Conservation (phyloP, 192 early-diverging fungal genomes). For the Spizellomyces sp. region DNA sequence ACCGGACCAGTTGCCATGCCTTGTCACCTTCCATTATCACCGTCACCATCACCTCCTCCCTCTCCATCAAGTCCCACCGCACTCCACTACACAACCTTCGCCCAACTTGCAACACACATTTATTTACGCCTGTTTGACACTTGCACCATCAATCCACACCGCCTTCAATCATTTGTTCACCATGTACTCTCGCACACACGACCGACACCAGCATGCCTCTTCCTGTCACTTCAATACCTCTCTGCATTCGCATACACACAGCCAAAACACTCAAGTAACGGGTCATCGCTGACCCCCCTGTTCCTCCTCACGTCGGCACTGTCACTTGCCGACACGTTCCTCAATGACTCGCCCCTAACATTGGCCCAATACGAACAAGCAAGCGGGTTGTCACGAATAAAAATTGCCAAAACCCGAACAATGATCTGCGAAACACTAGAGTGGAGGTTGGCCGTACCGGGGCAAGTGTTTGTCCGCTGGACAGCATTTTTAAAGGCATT, state of each 20-base stretch:
- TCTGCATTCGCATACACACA: constrained; percentile 11
- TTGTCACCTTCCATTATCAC: not conserved
- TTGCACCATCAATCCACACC: not conserved
- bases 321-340: constrained; percentile 12
- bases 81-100: not conserved
- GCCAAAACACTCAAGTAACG: not conserved
- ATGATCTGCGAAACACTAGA: constrained; percentile 7
- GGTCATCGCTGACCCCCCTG: constrained; percentile 3
- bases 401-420: not conserved
- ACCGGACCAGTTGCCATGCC: no score
- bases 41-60: not conserved
- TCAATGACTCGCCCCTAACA: constrained; percentile 3
- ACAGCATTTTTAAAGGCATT: constrained; percentile 16
- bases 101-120: not conserved
- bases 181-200: not conserved
- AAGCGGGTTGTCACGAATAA: not conserved
- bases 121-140: not conserved
- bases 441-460: constrained; percentile 5
- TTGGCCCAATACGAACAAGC: constrained; percentile 7
- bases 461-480: constrained; percentile 3
- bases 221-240: constrained; percentile 26
- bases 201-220: not conserved
- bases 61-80: not conserved
- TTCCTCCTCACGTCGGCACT: constrained; percentile 13
- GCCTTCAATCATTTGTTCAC: not conserved